Evolutionary conservation across 176 grass and related monocot genomes (phyloP), one percentile per base, ranked within the genome.

Genomic region (Musa itinerans): DNA sequence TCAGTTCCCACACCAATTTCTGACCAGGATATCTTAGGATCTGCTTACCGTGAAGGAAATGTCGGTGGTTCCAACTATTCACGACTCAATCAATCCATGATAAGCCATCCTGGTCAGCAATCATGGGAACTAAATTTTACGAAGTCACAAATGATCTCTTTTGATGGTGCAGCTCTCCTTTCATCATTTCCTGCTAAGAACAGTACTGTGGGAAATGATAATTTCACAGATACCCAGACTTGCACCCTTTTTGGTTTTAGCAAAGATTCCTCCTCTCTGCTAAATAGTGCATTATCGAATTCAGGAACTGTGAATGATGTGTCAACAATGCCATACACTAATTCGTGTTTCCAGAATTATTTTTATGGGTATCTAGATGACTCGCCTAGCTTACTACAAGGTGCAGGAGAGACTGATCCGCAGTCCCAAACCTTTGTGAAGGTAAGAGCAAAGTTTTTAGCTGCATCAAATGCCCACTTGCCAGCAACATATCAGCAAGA

Each of bases 361-460:
- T 51, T 89, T 24, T 99, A 92, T 75, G 89, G 86, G 81, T 89
- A 89, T 73, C 81, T 99, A 83, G 89, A 99, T 19, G 89, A 89
- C 29, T 89, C 96, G 67, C 84, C 91, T 82, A 79, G 82, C 64
- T 76, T 94, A 71, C 79, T 99, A 77, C 91, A 99, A 76, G 85
- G 81, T 83, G 62, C 88, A 72, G 91, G 89, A 89, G 91, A 99
- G 73, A 87, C 81, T 63, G 96, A 94, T 80, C 78, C 83, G 73
- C 73, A 83, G 3, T 49, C 81, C 71, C 89, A 80, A 87, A 99
- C 84, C 27, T 99, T 99, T 70, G 86, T 99, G 63, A 99, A 99
- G 91, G 96, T 92, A 57, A 86, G 76, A 83, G 34, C 51, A 74
- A 65, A 8, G 21, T 54, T 62, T 11, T 43, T 22, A 53, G 10